Evolutionary conservation across 2,329 filamentous ascomycete genomes (phyloP), one percentile per base, ranked within the genome.

Genomic region (Plectosphaerella cucumerina): DNA sequence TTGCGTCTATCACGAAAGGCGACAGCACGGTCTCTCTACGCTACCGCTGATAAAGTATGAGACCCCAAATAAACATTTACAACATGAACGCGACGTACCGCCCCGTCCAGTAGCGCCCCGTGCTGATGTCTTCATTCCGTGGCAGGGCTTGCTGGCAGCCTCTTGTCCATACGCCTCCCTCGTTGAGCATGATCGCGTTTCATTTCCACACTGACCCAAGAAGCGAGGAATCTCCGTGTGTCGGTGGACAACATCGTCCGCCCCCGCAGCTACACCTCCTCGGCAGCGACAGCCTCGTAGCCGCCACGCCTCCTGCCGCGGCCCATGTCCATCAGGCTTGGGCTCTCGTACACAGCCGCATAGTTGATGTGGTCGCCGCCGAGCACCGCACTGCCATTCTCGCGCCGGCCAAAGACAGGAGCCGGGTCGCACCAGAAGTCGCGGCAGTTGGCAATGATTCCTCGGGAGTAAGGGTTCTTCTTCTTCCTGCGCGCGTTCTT

Each of bases 341-440:
- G 93, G 18, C 86, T 82, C 68, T 97, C 93, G 69, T 96, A 99
- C 78, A 97, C 83, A 51, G 81, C 82, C 18, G 88, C 89, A 68
- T 97, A 99, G 70, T 97, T 90, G 44, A 99, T 82, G 37, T 79
- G 73, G 61, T 88, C 80, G 2, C 94, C 93, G 14, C 85, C 89
- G 8, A 99, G 71, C 65, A 91, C 72, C 0, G 88, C 91, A 42
- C 78, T 77, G 12, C 92, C 92, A 47, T 82, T 86, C 61, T 89
- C 84, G 52, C 87, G 80, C 60, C 78, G 82, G 11, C 87, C 84
- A 65, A 96, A 93, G 17, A 96, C 68, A 0, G 93, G 88, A 2
- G 89, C 86, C 2, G 89, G 84, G 65, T 97, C 94, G 62, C 89
- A 93, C 90, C 92, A 97, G 67, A 99, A 99, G 69, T 99, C 95